Evolutionary conservation across 2,329 filamentous ascomycete species (phyloP), one percentile per base, ranked within the genome.

Genomic region (Venturia carpophila): DNA sequence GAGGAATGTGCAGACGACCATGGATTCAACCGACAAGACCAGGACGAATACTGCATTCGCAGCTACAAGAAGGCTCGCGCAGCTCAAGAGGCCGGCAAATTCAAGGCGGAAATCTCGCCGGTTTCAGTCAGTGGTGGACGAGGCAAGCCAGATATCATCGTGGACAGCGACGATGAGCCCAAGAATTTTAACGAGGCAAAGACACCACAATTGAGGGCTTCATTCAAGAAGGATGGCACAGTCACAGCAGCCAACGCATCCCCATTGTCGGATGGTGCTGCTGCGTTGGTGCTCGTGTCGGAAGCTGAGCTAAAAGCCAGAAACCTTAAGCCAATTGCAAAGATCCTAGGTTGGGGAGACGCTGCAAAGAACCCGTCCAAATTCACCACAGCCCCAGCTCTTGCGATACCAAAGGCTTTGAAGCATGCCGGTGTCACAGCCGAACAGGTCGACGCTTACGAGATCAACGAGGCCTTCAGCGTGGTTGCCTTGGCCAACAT

Each of bases 391-490:
- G 89, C 94, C 10, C 94, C 94, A 11, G 85, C 94, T 24, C 85
- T 97, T 65, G 94, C 94, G 69, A 95, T 99, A 72, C 94, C 94
- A 76, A 99, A 97, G 83, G 94, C 94, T 66, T 85, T 99, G 74
- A 92, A 93, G 83, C 93, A 99, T 79, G 94, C 94, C 67, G 90
- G 90, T 68, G 80, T 99, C 68, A 84, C 86, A 66, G 83, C 87
- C 70, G 85, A 88, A 68, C 83, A 90, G 67, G 83, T 99, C 66
- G 93, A 97, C 73, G 94, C 87, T 71, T 99, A 94, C 77, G 94
- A 99, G 83, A 97, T 99, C 83, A 99, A 99, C 82, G 94, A 99
- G 83, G 94, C 94, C 52, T 99, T 99, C 83, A 94, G 90, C 68
- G 94, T 96, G 62, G 94, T 99, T 68, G 91, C 94, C 47, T 84